phyloP scores from a whole-genome alignment of 768 basidiomycete species.

The Boletus fagicola region DNA sequence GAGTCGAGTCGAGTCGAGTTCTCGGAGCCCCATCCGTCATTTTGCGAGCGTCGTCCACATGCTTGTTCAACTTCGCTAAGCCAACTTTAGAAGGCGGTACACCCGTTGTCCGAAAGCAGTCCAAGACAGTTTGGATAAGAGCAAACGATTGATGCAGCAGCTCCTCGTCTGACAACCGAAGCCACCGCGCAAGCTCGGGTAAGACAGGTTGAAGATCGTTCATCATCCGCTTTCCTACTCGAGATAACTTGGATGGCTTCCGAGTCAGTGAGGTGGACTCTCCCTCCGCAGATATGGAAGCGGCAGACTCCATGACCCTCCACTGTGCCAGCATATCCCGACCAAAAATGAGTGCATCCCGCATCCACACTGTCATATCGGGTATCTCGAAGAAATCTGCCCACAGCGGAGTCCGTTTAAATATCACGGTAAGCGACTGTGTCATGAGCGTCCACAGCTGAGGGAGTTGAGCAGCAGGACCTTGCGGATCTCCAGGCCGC shows the following conservation, averaged over 20 bases:
- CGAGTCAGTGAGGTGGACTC: conserved; percentile 20
- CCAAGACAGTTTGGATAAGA: conserved; percentile 74
- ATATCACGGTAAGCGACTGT: conserved; percentile 75
- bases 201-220: conserved; percentile 75
- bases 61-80: conserved; percentile 65
- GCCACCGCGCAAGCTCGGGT: conserved; percentile 78
- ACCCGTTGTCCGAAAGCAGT: conserved; percentile 65
- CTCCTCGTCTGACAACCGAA: conserved; percentile 90
- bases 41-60: conserved; percentile 58
- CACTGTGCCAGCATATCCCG: conserved; percentile 82
- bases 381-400: conserved; percentile 73
- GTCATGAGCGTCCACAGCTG: conserved; percentile 84
- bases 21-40: conserved; percentile 43
- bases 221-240: conserved; percentile 71
- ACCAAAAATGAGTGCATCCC: conserved; percentile 93
- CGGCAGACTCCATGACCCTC: conserved; percentile 71
- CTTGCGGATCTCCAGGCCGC: conserved; percentile 40
- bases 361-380: conserved; percentile 96
- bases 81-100: conserved; percentile 54
- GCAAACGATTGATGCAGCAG: conserved; percentile 86
- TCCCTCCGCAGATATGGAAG: conserved; percentile 23
- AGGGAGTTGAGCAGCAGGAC: conserved; percentile 54
- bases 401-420: conserved; percentile 83
- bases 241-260: conserved; percentile 50
- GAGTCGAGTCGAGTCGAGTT: conserved; percentile 52